Percentiles rank a stretch among this genome's conserved stretches.
Evolutionary conservation across 1,139 yeast species (phyloP).

Genomic region (Blastobotrys buckinghamii): DNA sequence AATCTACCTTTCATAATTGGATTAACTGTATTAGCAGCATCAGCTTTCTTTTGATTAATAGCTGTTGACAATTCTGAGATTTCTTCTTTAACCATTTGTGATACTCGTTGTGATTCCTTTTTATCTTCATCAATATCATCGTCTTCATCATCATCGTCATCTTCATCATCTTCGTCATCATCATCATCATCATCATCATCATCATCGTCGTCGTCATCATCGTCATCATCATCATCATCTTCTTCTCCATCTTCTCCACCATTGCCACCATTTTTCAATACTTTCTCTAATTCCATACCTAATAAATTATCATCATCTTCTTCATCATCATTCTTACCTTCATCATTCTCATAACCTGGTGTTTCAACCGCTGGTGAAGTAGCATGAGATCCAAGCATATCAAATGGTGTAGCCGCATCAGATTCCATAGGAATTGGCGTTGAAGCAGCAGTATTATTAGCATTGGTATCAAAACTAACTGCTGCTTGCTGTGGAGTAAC

Average conservation of each 20-base stretch:
- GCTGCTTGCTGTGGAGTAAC: constrained; percentile 45
- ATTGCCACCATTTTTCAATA: constrained; percentile 37
- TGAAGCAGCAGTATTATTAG: not conserved
- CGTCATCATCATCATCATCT: constrained; percentile 39
- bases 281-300: constrained; percentile 26
- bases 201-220: constrained; percentile 41
- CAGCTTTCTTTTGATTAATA: constrained; percentile 73
- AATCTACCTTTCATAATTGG: constrained; percentile 86
- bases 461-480: constrained; percentile 1
- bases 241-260: constrained; percentile 41
- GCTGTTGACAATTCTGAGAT: constrained; percentile 71
- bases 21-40: constrained; percentile 62
- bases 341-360: constrained; percentile 21
- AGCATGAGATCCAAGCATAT: constrained; percentile 25
- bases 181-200: constrained; percentile 40
- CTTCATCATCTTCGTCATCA: constrained; percentile 50
- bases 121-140: constrained; percentile 39
- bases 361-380: constrained; percentile 17
- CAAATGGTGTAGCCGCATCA: constrained; percentile 30
- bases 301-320: constrained; percentile 26
- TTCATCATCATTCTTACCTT: constrained; percentile 24
- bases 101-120: constrained; percentile 53
- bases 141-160: constrained; percentile 46
- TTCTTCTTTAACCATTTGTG: constrained; percentile 77
- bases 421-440: constrained; percentile 5